These are phyloP conservation scores for Fusarium goolgardi DNA, from an alignment of 2,329 filamentous ascomycete genomes.

Conservation along the genomic window DNA sequence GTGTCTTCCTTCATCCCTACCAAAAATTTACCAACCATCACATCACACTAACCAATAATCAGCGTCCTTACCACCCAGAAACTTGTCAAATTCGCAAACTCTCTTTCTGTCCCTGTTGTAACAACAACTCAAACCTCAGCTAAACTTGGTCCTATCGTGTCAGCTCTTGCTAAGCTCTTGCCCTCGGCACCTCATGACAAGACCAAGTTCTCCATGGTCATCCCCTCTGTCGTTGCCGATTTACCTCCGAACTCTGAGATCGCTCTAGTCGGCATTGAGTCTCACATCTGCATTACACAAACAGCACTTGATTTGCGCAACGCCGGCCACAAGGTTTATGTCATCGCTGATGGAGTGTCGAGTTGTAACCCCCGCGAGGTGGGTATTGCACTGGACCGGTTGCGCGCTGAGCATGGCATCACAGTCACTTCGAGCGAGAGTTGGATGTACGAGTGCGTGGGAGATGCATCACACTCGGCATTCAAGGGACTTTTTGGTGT, in stretches of 20 bases:
- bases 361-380: conserved; percentile 88
- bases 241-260: conserved; percentile 63
- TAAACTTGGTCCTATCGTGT: conserved; percentile 82
- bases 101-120: conserved; percentile 81
- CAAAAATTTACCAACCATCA: conserved; percentile 7
- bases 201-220: conserved; percentile 89
- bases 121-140: conserved; percentile 86
- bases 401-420: conserved; percentile 77
- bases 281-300: conserved; percentile 94
- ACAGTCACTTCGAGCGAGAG: conserved; percentile 89
- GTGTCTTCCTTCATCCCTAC: conserved; percentile 45
- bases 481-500: conserved; percentile 80
- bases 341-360: conserved; percentile 89
- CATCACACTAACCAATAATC: conserved; percentile 7
- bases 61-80: conserved; percentile 76
- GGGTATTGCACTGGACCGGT: conserved; percentile 77
- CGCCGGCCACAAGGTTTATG: conserved; percentile 82
- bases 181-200: conserved; percentile 77
- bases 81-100: conserved; percentile 71
- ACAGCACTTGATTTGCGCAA: conserved; percentile 84
- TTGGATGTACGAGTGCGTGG: conserved; percentile 88
- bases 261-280: conserved; percentile 90
- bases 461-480: conserved; percentile 77
- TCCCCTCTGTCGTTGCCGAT: conserved; percentile 69
- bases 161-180: conserved; percentile 72